phyloP scores from a whole-genome alignment of 2,329 filamentous ascomycete genomes.

The Beauveria varroae region DNA sequence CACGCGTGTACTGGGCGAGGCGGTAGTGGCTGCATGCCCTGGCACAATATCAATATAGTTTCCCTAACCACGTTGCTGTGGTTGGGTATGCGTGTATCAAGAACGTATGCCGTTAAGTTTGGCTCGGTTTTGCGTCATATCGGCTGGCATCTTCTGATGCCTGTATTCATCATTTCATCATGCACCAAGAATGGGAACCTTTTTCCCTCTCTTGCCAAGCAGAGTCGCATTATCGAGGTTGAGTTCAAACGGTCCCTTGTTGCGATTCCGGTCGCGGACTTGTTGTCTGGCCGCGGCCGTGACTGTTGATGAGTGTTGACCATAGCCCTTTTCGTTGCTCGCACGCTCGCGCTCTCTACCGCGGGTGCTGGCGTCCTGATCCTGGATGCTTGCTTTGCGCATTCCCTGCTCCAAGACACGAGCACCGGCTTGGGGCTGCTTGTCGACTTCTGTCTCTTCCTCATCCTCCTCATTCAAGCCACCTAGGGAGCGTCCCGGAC shows the following conservation, averaged over 20 bases:
- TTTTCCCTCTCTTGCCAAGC: slow-evolving; percentile 61
- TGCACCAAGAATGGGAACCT: slow-evolving; percentile 39
- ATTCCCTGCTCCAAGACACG: slow-evolving; percentile 79
- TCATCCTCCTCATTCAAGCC: slow-evolving; percentile 63
- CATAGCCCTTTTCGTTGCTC: slow-evolving; percentile 61
- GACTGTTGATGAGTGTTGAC: slow-evolving; percentile 78
- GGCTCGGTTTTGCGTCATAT: neutral
- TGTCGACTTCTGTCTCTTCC: slow-evolving; percentile 60
- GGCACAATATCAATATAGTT: neutral
- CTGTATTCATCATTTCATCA: slow-evolving; percentile 18
- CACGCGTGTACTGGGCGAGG: neutral
- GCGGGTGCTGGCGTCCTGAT: slow-evolving; percentile 28
- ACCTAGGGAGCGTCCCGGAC: slow-evolving; percentile 46
- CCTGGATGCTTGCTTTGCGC: slow-evolving; percentile 69
- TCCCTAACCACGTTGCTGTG: neutral
- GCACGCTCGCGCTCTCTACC: slow-evolving; percentile 20
- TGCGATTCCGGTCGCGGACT: slow-evolving; percentile 57
- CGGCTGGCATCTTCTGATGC: neutral
- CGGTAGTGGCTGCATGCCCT: neutral
- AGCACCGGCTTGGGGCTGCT: slow-evolving; percentile 44
- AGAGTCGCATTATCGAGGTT: slow-evolving; percentile 87
- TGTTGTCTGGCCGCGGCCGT: slow-evolving; percentile 78
- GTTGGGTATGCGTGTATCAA: slow-evolving; percentile 8
- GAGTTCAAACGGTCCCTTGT: slow-evolving; percentile 83
- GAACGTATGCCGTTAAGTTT: neutral